Percentiles rank a stretch among this genome's conserved stretches.
These are phyloP conservation scores for Gonapodya prolifera DNA, from an alignment of 192 early-diverging fungal species.

Conservation along the genomic window DNA sequence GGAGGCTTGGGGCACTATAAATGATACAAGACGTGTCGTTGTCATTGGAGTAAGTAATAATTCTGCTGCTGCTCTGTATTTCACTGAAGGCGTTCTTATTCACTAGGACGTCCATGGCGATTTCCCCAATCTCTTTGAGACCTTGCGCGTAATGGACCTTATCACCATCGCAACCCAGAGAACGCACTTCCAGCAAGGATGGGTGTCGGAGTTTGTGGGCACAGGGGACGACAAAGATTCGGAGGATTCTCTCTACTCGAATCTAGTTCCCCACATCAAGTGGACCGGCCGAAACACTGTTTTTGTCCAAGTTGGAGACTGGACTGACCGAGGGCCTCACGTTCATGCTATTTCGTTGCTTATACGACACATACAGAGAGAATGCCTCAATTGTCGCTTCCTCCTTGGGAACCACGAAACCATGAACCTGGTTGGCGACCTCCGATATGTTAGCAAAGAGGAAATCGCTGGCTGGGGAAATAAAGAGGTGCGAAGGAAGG, in stretches of 20 bases:
- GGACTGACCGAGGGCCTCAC: not conserved
- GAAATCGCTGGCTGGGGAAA: not conserved
- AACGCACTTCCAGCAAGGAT: not conserved
- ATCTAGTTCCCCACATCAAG: not conserved
- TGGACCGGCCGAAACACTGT: not conserved
- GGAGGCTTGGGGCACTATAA: not conserved
- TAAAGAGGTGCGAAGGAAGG: not conserved
- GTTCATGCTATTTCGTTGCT: not conserved
- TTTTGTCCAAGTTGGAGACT: not conserved
- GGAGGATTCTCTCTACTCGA: not conserved
- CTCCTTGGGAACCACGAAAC: not conserved
- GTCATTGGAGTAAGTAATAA: not conserved
- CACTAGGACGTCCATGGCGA: not conserved
- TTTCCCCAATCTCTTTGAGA: not conserved
- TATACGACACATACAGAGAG: not conserved
- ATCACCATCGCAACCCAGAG: not conserved
- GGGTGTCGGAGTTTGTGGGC: not conserved
- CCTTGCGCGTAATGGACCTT: not conserved
- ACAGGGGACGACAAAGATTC: not conserved
- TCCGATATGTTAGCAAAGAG: not conserved
- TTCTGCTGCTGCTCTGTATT: not conserved
- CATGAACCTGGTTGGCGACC: not conserved
- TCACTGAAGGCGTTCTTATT: too few relatives aligned
- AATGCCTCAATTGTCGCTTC: not conserved
- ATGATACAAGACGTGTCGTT: not conserved